phyloP scores from a whole-genome alignment of 108 stramenopile species.

The Asterionellopsis glacialis region DNA sequence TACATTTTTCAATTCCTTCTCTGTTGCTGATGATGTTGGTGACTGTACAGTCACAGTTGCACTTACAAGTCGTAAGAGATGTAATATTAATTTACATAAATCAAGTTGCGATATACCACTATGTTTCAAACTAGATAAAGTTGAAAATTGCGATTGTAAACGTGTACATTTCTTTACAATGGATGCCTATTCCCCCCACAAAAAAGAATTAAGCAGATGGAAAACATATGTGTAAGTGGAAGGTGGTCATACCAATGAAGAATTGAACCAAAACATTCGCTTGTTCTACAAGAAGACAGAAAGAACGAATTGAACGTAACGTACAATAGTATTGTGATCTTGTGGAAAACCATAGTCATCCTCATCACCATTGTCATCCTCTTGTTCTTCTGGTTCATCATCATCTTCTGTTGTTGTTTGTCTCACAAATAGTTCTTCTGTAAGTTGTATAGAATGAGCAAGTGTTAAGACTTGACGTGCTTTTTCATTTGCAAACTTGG shows the following conservation, averaged over 20 bases:
- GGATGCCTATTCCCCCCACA: slow-evolving; percentile 16
- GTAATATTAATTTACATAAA: slow-evolving; percentile 53
- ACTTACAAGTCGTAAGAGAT: slow-evolving; percentile 55
- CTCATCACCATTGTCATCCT: slow-evolving; percentile 16
- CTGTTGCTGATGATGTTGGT: slow-evolving; percentile 2
- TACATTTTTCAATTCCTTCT: slow-evolving; percentile 9
- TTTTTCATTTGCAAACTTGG: slow-evolving; percentile 63
- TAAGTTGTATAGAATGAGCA: slow-evolving; percentile 52
- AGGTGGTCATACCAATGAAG: background rate
- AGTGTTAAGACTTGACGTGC: slow-evolving; percentile 46
- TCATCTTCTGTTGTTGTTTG: slow-evolving; percentile 11
- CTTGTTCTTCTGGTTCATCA: slow-evolving; percentile 9
- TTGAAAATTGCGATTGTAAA: slow-evolving; percentile 57
- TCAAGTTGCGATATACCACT: slow-evolving; percentile 55
- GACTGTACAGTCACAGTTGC: slow-evolving; percentile 45
- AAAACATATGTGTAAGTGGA: slow-evolving; percentile 2
- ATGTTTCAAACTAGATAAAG: slow-evolving; percentile 60
- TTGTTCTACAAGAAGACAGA: no score
- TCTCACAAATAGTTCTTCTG: slow-evolving; percentile 38
- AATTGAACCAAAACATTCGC: background rate
- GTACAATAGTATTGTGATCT: slow-evolving; percentile 24
- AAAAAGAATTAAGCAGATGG: background rate
- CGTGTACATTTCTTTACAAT: slow-evolving; percentile 55
- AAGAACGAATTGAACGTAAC: background rate
- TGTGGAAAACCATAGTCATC: slow-evolving; percentile 17